phyloP scores from a whole-genome alignment of 345 rosid genomes.

The Dovyalis caffra region DNA sequence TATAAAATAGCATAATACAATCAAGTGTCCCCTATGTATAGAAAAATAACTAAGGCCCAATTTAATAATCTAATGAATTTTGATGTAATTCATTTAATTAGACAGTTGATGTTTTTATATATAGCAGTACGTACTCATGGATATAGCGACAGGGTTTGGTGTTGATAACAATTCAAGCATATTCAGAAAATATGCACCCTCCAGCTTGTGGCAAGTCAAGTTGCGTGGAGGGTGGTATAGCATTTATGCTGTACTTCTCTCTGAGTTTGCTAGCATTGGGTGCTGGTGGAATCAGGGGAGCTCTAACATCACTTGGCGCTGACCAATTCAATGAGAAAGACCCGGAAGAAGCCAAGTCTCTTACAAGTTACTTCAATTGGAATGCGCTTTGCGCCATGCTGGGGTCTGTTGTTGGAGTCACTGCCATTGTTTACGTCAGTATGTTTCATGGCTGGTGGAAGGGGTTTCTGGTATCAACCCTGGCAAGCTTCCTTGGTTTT shows the following conservation, averaged over 20 bases:
- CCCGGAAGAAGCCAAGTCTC: constrained; percentile 38
- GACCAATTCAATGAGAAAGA: constrained; percentile 52
- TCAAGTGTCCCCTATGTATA: too few species aligned
- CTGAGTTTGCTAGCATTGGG: constrained; percentile 44
- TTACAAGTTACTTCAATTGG: constrained; percentile 50
- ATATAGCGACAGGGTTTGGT: constrained; percentile 49
- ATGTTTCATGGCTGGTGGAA: constrained; percentile 36
- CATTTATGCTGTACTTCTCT: constrained; percentile 35
- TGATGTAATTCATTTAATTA: too few species aligned
- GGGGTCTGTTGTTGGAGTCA: constrained; percentile 49
- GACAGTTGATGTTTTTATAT: too few species aligned
- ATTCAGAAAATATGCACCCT: constrained; percentile 40
- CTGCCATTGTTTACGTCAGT: constrained; percentile 44
- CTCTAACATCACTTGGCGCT: constrained; percentile 48
- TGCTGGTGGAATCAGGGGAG: constrained; percentile 42
- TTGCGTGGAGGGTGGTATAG: constrained; percentile 38
- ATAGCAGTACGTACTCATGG: too few species aligned
- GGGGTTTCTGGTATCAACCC: constrained; percentile 44
- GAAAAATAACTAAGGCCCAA: too few species aligned
- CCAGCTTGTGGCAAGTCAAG: constrained; percentile 27
- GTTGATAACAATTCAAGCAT: constrained; percentile 52
- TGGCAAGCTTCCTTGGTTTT: constrained; percentile 32
- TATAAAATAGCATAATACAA: too few species aligned
- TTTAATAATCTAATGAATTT: too few species aligned
- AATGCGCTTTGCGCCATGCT: constrained; percentile 25